Evolutionary conservation across 140 eudicot genomes (phyloP), one percentile per base, ranked within the genome.

Genomic region (Flaveria floridana): DNA sequence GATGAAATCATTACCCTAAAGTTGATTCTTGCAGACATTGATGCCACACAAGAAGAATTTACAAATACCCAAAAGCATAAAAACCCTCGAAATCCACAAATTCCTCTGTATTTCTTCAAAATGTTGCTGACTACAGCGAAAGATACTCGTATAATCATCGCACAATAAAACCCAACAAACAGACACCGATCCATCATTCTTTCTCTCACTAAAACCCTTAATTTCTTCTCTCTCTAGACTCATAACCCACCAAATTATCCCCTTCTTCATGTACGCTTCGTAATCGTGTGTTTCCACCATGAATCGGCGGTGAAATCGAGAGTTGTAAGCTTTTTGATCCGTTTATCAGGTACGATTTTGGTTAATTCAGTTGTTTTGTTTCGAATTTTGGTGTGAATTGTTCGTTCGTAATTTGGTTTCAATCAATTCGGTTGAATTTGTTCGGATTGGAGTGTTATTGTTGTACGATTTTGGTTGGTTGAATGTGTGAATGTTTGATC

Each of bases 151-250:
- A 75, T 50, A 48, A 34, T 64, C 25, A 64, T 72, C 71, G 26
- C 61, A 46, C 53, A 75, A 65, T 19, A 13, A 47, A 63, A 64
- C 64, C 65, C 41, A 28, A 75, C 55, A 59, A 66, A 73, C 50
- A 74, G 21, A 80, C 61, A 73, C 70, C 72, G 56, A 72, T 79
- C 67, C 58, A 28, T 15, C 59, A 25, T 14, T 64, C 71, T 80
- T 74, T 80, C 80, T 80, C 84, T 69, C 84, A 57, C 80, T 48
- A 80, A 74, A 72, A 37, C 76, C 83, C 79, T 58, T 9, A 47
- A 56, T 66, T 74, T 21, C 15, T 25, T 73, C 65, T 57, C 64
- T 80, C 83, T 70, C 64, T 79, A 72, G 18, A 73, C 53, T 76
- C 19, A 75, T 20, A 73, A 65, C 66, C 64, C 80, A 66, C 67